Percentiles rank a stretch among this genome's conserved stretches.
Evolutionary conservation across 805 yeast genomes (phyloP).

Genomic region (Yueomyces sp.): DNA sequence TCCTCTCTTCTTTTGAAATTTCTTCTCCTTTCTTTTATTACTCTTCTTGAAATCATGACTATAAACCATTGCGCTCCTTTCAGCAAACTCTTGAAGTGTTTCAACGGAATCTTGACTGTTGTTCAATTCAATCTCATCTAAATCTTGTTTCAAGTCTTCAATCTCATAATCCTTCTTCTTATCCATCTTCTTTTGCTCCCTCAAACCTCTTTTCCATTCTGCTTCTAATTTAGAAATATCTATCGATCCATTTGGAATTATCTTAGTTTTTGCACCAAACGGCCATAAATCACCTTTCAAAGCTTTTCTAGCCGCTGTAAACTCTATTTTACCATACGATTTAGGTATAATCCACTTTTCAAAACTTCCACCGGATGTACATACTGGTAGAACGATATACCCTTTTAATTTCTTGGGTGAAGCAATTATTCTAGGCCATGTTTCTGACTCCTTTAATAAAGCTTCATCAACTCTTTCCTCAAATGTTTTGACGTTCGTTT

Average conservation of each 20-base stretch:
- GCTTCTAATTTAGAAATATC: constrained; percentile 16
- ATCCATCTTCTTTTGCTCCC: constrained; percentile 7
- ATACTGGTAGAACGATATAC: constrained; percentile 66
- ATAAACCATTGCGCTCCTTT: constrained; percentile 6
- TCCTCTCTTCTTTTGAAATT: constrained; percentile 3
- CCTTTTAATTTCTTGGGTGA: constrained; percentile 70
- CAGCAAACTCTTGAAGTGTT: constrained; percentile 3
- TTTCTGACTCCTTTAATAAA: constrained; percentile 7
- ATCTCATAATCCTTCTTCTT: constrained; percentile 8
- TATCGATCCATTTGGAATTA: constrained; percentile 17
- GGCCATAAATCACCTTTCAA: constrained; percentile 85
- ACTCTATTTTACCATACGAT: constrained; percentile 56
- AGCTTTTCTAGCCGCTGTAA: constrained; percentile 84
- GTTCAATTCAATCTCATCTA: not conserved
- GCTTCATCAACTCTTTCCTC: constrained; percentile 1
- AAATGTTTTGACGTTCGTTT: constrained; percentile 25
- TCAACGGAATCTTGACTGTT: not conserved
- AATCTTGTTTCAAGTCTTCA: not conserved
- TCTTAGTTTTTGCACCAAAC: constrained; percentile 43
- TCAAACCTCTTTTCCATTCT: constrained; percentile 13
- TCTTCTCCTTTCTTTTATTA: constrained; percentile 4
- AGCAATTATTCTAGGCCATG: constrained; percentile 63
- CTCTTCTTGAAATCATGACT: constrained; percentile 8
- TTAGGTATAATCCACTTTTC: constrained; percentile 85
- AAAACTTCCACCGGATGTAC: constrained; percentile 65